Conservation (phyloP, 305 asterid genomes). For the Solanum hybrid region DNA sequence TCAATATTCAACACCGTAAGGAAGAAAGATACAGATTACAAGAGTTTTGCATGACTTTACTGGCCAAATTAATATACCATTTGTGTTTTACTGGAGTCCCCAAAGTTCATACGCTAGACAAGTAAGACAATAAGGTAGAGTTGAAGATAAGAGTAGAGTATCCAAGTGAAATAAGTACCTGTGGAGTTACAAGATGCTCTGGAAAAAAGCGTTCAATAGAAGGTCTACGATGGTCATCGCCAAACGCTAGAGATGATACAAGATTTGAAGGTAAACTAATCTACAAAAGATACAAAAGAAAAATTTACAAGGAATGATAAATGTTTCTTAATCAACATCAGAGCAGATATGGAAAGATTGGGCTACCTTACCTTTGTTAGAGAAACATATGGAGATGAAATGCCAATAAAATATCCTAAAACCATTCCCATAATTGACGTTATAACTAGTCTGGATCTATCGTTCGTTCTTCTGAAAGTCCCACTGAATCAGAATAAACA, state of each 20-base stretch:
- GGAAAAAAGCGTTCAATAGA: constrained; percentile 35
- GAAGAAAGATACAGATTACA: not conserved
- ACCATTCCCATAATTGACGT: constrained; percentile 50
- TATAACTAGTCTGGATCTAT: constrained; percentile 38
- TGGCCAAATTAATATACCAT: not conserved
- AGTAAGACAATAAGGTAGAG: not conserved
- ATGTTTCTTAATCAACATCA: not conserved
- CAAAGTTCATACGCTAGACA: not conserved
- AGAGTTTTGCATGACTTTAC: not conserved
- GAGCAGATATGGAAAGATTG: not conserved
- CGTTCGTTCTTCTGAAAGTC: constrained; percentile 36
- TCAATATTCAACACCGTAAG: not conserved
- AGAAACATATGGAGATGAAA: constrained; percentile 47
- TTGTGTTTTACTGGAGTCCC: not conserved
- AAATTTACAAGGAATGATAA: not conserved
- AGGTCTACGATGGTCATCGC: constrained; percentile 22
- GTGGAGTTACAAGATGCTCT: constrained; percentile 29
- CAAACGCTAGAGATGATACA: constrained; percentile 24
- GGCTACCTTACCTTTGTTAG: constrained; percentile 41
- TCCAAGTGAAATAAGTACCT: constrained; percentile 20
- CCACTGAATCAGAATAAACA: constrained; percentile 21
- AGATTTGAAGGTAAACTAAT: constrained; percentile 29
- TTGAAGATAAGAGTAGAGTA: not conserved
- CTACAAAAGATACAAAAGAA: constrained; percentile 14
- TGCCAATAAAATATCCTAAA: constrained; percentile 51